Evolutionary conservation across 1,139 yeast genomes (phyloP), one percentile per base, ranked within the genome.

Genomic region (Debaryomycetaceae sp.): DNA sequence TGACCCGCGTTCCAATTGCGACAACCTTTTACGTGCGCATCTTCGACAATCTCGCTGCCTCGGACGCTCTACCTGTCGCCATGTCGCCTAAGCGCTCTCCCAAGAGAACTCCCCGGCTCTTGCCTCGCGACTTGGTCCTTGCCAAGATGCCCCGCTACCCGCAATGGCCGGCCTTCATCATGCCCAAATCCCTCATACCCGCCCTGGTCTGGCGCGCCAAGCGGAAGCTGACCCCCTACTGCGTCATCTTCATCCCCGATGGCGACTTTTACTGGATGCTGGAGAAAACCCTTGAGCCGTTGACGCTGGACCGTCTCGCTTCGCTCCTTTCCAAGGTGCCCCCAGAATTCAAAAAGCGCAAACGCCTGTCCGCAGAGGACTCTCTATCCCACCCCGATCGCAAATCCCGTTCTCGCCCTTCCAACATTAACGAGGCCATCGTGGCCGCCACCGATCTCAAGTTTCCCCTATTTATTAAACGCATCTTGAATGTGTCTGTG

Each of bases 141-240:
- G 67, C 70, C 31, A 64, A 64, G 40, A 63, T 64, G 70, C 55
- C 60, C 19, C 66, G 69, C 27, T 64, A 57, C 39, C 65, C 68
- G 1, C 63, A 66, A 19, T 64, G 71, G 71, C 71, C 71, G 8
- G 61, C 68, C 13, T 64, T 62, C 36, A 62, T 64, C 34, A 61
- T 62, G 60, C 71, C 71, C 2, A 38, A 45, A 10, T 53, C 53
- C 23, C 45, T 55, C 38, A 55, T 63, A 16, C 69, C 71, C 5
- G 43, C 49, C 4, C 49, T 53, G 16, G 64, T 63, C n/a, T 37
- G 53, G 38, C 47, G 47, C 31, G 64, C 52, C 15, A 57, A 59
- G 44, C 59, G 59, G 50, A 61, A 61, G 30, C 44, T 54, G 16
- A 55, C 64, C 15, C 53, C 55, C 22, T 50, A 46, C 38, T 64